phyloP scores from a whole-genome alignment of 2,329 filamentous ascomycete species.

The Fusarium beomiforme region DNA sequence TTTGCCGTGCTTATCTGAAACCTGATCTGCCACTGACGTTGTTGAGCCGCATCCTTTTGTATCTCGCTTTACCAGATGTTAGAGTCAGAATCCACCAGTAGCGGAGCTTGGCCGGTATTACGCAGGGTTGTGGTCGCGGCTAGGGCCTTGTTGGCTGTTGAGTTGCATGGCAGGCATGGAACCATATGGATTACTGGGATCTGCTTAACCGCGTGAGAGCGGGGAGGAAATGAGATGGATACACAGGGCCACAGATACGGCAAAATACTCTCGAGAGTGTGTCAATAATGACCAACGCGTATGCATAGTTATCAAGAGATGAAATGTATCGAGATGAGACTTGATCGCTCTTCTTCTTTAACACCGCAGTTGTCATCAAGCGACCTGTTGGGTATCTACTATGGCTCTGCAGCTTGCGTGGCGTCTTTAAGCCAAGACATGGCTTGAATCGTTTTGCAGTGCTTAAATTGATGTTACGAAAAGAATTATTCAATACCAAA shows the following conservation, averaged over 20 bases:
- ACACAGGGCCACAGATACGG: not conserved
- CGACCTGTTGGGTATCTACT: not conserved
- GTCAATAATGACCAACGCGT: too few species aligned
- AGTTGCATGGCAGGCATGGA: slow-evolving; percentile 26
- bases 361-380: not conserved
- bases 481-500: slow-evolving; percentile 7
- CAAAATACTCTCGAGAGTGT: not conserved
- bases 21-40: slow-evolving; percentile 28
- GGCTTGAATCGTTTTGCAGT: slow-evolving; percentile 20
- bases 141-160: slow-evolving; percentile 21
- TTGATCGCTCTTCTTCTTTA: not conserved
- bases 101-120: slow-evolving; percentile 25
- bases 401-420: not conserved
- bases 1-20: slow-evolving; percentile 5
- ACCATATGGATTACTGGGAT: slow-evolving; percentile 31
- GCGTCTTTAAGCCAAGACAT: not conserved
- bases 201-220: not conserved
- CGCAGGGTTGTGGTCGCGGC: slow-evolving; percentile 22
- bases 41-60: slow-evolving; percentile 32
- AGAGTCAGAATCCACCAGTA: slow-evolving; percentile 26
- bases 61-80: not conserved
- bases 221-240: slow-evolving; percentile 4
- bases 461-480: slow-evolving; percentile 36
- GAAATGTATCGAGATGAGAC: not conserved
- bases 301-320: not conserved